These are phyloP conservation scores for Pelargonium cotyledonis DNA, from an alignment of 441 rosid genomes.

Conservation along the genomic window DNA sequence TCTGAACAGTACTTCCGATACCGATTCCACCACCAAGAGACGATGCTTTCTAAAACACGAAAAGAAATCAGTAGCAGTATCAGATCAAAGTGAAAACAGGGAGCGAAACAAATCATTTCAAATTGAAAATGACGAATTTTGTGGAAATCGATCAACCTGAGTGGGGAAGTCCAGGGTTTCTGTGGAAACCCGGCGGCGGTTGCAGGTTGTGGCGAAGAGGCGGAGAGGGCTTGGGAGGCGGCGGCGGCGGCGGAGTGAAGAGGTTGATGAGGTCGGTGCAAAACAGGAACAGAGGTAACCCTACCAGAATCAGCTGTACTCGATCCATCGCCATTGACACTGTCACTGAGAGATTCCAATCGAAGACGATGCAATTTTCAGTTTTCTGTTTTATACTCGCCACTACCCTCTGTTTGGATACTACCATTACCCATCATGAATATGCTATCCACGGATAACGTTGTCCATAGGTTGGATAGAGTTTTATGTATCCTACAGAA, in stretches of 20 bases:
- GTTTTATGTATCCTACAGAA: too few species aligned
- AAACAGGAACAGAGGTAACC: slow-evolving; percentile 55
- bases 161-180: slow-evolving; percentile 43
- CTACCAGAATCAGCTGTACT: slow-evolving; percentile 50
- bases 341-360: background rate
- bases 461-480: too few species aligned
- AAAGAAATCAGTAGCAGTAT: background rate
- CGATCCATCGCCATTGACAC: slow-evolving; percentile 64
- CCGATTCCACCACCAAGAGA: slow-evolving; percentile 39
- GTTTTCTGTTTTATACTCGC: background rate
- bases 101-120: too few species aligned
- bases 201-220: slow-evolving; percentile 24
- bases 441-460: too few species aligned
- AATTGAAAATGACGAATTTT: background rate
- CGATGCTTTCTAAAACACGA: background rate
- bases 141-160: slow-evolving; percentile 22
- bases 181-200: slow-evolving; percentile 7
- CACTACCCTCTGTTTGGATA: too few species aligned
- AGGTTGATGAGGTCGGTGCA: slow-evolving; percentile 54
- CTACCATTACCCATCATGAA: too few species aligned
- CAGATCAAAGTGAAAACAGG: too few species aligned
- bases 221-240: slow-evolving; percentile 29
- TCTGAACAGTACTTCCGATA: slow-evolving; percentile 53
- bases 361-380: background rate
- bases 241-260: slow-evolving; percentile 57